Conservation (phyloP, 1,284 basidiomycete species). For the Ceratobasidium sp. region DNA sequence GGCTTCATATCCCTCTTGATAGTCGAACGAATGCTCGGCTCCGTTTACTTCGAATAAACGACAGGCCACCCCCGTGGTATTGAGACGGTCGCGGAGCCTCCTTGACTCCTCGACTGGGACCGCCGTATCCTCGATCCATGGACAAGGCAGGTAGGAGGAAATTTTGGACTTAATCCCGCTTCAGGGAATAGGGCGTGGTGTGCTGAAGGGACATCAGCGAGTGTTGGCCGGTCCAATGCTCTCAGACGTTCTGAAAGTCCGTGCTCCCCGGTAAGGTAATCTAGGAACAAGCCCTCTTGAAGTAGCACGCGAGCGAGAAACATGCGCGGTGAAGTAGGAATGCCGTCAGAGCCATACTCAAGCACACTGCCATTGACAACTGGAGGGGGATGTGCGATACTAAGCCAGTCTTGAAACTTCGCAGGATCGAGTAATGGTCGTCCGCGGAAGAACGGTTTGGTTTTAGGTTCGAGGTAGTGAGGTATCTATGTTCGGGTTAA, state of each 20-base stretch:
- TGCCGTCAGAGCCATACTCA: conserved; percentile 56
- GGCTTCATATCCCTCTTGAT: conserved; percentile 26
- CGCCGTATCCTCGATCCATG: conserved; percentile 64
- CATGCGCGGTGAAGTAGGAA: conserved; percentile 63
- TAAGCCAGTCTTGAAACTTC: conserved; percentile 47
- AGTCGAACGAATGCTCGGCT: conserved; percentile 61
- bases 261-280: conserved; percentile 66
- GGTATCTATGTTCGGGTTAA: conserved; percentile 45
- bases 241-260: conserved; percentile 56
- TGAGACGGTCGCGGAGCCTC: conserved; percentile 52
- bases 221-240: conserved; percentile 46
- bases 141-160: conserved; percentile 62
- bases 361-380: conserved; percentile 56
- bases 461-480: conserved; percentile 53
- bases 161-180: conserved; percentile 44
- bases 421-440: conserved; percentile 52
- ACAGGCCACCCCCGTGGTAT: conserved; percentile 51
- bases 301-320: conserved; percentile 62
- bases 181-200: conserved; percentile 62
- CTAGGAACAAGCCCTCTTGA: conserved; percentile 63
- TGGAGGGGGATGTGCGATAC: conserved; percentile 46
- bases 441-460: conserved; percentile 52
- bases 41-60: conserved; percentile 55
- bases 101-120: conserved; percentile 59
- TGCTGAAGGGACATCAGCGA: conserved; percentile 45